Conservation (phyloP, 257 asterid species). For the Gynochthodes officinalis region DNA sequence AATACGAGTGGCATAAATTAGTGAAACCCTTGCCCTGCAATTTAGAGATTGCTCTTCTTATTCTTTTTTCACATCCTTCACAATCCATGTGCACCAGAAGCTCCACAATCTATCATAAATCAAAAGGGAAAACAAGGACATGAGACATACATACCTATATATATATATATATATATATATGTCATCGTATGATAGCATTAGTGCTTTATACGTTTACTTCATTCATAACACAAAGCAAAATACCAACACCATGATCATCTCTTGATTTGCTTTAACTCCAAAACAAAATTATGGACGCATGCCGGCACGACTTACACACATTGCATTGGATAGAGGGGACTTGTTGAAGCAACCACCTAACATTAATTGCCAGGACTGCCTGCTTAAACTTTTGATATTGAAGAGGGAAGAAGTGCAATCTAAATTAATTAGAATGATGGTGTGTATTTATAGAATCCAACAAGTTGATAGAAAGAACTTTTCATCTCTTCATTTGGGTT, state of each 20-base stretch:
- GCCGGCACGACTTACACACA: constrained; percentile 33
- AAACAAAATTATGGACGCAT: neutral
- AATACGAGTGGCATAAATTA: neutral
- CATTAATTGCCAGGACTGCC: no score
- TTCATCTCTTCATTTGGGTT: neutral
- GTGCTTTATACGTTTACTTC: neutral
- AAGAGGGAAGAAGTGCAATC: no score
- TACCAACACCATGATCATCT: no score
- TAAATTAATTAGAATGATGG: no score
- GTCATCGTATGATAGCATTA: neutral
- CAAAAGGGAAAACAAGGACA: neutral
- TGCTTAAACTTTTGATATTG: no score
- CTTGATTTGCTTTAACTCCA: no score
- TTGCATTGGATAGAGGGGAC: constrained; percentile 25
- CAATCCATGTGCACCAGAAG: constrained; percentile 59
- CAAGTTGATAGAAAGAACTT: constrained; percentile 3
- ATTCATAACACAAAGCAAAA: no score
- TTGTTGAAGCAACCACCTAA: constrained; percentile 44
- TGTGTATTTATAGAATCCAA: neutral
- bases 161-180: no score
- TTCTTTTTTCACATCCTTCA: constrained; percentile 54
- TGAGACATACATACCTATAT: neutral
- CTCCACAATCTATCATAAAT: constrained; percentile 39
- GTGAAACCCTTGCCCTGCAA: constrained; percentile 30
- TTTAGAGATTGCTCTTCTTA: constrained; percentile 49